Evolutionary conservation across 2,329 filamentous ascomycete species (phyloP), one percentile per base, ranked within the genome.

Genomic region (Purpureocillium lavendulum): DNA sequence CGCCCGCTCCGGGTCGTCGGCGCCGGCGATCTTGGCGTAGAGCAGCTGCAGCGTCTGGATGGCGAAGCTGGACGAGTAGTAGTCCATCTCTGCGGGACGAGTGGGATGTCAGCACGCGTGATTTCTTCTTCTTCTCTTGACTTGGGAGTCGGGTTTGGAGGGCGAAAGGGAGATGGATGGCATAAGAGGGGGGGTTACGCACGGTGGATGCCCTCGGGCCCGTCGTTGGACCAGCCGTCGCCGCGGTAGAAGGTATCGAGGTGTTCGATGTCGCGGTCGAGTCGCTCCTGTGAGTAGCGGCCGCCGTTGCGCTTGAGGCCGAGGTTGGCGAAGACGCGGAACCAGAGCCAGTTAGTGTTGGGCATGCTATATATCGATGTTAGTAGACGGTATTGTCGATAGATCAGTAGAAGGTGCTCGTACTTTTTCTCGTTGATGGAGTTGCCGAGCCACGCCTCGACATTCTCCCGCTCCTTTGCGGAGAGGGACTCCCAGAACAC

Each of bases 241-340:
- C 84, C 84, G n/a, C 84, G 77, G 54, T 88, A 87, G 57, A 89
- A 90, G 0, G 82, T 86, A 51, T 89, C 78, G 9, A 90, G 68
- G 49, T 88, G 84, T 49, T 82, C 73, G 54, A 90, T 85, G 55
- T 89, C 85, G 15, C 76, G 76, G 41, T 86, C 80, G 16, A 89
- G 72, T 16, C 80, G 72, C 33, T 79, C 71, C 46, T 82, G 76
- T 0, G 81, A 84, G 62, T 81, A 86, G 35, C 73, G 73, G 1
- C 80, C 84, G 1, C 82, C 81, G 49, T 87, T 86, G 49, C 81
- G 84, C 55, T 83, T 82, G 28, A 89, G 60, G 0, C 84, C 84
- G 1, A 90, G 70, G 49, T 90, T 90, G 30, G 84, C 84, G 54
- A 90, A 90, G 5, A 90, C 83, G 30, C 85, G 77, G 56, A 90